A percentile compares a stretch with the other conserved stretches of the same genome.
phyloP scores from a whole-genome alignment of 2,329 filamentous ascomycete species.

The Colletotrichum endophyticum region DNA sequence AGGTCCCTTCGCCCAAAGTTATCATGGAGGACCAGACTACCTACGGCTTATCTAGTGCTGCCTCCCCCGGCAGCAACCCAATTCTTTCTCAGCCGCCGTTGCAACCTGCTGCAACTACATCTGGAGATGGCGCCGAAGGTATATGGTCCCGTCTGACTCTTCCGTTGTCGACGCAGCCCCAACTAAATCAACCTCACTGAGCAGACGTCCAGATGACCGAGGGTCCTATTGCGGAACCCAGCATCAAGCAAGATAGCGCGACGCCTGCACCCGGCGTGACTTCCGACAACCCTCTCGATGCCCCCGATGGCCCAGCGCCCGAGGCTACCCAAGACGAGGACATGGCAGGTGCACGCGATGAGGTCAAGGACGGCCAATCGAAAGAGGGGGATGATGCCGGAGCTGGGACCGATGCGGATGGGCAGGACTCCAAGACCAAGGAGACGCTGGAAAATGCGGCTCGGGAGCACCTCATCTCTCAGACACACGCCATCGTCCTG shows the following conservation, averaged over 20 bases:
- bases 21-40: constrained; percentile 65
- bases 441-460: constrained; percentile 83
- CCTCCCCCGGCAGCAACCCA: constrained; percentile 61
- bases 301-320: constrained; percentile 66
- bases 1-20: constrained; percentile 23
- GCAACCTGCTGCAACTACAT: constrained; percentile 28
- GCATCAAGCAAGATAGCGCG: constrained; percentile 66
- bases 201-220: constrained; percentile 72
- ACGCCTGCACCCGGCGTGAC: constrained; percentile 59
- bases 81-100: constrained; percentile 61
- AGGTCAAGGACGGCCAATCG: constrained; percentile 47
- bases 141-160: constrained; percentile 7
- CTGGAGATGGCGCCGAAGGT: constrained; percentile 12
- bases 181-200: neutral
- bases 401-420: constrained; percentile 49
- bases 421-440: constrained; percentile 73
- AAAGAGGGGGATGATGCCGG: constrained; percentile 50
- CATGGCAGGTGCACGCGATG: constrained; percentile 71
- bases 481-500: constrained; percentile 94
- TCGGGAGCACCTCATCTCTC: constrained; percentile 87
- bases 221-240: constrained; percentile 47
- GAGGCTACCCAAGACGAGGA: constrained; percentile 78
- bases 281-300: constrained; percentile 72
- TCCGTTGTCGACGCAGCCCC: neutral
- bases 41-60: constrained; percentile 63